A percentile compares a stretch with the other conserved stretches of the same genome.
Conservation (phyloP, 1,284 basidiomycete species). For the Tilletia indica region DNA sequence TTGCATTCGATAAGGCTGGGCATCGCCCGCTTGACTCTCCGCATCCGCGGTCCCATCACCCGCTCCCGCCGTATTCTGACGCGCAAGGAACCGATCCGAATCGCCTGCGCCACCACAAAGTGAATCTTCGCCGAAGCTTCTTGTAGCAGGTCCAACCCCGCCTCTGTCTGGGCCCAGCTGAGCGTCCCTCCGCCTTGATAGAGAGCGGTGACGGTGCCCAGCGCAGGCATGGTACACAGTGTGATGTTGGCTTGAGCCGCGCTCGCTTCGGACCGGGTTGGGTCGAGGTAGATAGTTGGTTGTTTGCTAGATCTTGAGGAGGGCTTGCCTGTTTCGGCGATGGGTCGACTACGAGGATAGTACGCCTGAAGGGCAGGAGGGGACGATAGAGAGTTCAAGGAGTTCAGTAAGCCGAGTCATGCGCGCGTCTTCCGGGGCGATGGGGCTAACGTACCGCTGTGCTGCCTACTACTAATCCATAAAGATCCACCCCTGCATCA, state of each 20-base stretch:
- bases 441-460: not conserved
- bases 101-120: slow-evolving; percentile 68
- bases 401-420: not conserved
- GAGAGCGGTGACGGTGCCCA: slow-evolving; percentile 70
- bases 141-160: slow-evolving; percentile 71
- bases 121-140: slow-evolving; percentile 72
- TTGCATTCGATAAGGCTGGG: slow-evolving; percentile 2
- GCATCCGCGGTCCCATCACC: not conserved
- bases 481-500: slow-evolving; percentile 81
- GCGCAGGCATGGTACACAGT: slow-evolving; percentile 80
- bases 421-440: too few relatives aligned
- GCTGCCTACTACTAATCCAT: slow-evolving; percentile 72
- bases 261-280: slow-evolving; percentile 68
- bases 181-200: not conserved
- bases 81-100: slow-evolving; percentile 61
- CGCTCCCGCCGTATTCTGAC: not conserved
- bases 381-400: slow-evolving; percentile 16
- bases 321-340: not conserved
- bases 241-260: slow-evolving; percentile 67
- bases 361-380: slow-evolving; percentile 9
- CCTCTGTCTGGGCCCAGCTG: not conserved
- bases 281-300: slow-evolving; percentile 68
- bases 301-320: not conserved
- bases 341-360: slow-evolving; percentile 3
- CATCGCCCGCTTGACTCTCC: not conserved